These are phyloP conservation scores for Rhinocladiella similis DNA, from an alignment of 2,329 filamentous ascomycete species.

Conservation along the genomic window DNA sequence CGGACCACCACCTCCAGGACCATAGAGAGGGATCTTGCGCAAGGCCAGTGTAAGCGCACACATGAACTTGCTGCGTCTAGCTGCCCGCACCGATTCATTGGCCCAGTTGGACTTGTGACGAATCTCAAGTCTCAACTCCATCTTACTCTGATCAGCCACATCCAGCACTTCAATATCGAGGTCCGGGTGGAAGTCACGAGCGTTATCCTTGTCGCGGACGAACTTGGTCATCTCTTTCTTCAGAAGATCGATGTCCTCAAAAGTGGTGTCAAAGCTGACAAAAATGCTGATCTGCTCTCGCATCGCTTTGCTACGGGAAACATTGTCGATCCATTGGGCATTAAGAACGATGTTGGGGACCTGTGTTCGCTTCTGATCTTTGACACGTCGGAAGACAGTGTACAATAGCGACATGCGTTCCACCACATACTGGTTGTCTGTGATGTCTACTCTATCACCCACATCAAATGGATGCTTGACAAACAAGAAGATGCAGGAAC, in stretches of 20 bases:
- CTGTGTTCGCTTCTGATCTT: slow-evolving; percentile 75
- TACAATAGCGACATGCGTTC: slow-evolving; percentile 94
- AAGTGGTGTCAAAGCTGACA: slow-evolving; percentile 80
- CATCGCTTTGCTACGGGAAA: slow-evolving; percentile 89
- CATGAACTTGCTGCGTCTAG: slow-evolving; percentile 92
- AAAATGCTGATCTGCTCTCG: slow-evolving; percentile 78
- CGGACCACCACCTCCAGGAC: slow-evolving; percentile 70
- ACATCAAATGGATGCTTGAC: slow-evolving; percentile 98
- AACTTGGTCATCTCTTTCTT: slow-evolving; percentile 83
- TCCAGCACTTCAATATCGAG: slow-evolving; percentile 75
- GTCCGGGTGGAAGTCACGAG: slow-evolving; percentile 85
- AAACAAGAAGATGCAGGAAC: slow-evolving; percentile 97
- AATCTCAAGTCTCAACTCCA: slow-evolving; percentile 79
- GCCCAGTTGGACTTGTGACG: slow-evolving; percentile 93
- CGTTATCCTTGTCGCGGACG: slow-evolving; percentile 79
- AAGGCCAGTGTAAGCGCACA: slow-evolving; percentile 84
- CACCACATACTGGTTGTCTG: slow-evolving; percentile 68
- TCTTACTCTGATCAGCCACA: slow-evolving; percentile 83
- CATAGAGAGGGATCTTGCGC: slow-evolving; percentile 82
- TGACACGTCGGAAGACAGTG: slow-evolving; percentile 83
- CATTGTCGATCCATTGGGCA: slow-evolving; percentile 91
- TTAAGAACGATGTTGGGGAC: slow-evolving; percentile 92
- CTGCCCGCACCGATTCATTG: slow-evolving; percentile 77
- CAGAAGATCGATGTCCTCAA: slow-evolving; percentile 85
- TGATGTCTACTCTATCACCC: slow-evolving; percentile 87